Percentiles rank a stretch among this genome's conserved stretches.
Evolutionary conservation across 257 asterid species (phyloP).

Genomic region (Solanum megistacrolobum): DNA sequence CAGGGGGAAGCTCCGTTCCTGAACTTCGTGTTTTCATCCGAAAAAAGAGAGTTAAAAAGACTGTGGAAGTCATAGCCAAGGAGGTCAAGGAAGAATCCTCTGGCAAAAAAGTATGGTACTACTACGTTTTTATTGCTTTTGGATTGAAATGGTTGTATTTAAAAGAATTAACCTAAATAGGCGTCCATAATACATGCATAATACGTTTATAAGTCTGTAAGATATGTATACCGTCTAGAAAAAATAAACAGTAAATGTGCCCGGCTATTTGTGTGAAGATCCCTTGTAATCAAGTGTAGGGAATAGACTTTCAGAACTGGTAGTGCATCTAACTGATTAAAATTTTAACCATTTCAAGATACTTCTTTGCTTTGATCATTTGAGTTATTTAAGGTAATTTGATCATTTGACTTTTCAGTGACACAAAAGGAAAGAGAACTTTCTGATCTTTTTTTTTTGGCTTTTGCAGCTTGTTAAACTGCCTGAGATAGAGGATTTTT

Average conservation of each 20-base stretch:
- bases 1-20: conserved; percentile 18
- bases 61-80: conserved; percentile 18
- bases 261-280: not conserved
- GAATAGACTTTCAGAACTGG: not conserved
- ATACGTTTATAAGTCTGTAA: not conserved
- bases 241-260: not conserved
- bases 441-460: not conserved
- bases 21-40: conserved; percentile 45
- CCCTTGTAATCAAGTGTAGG: not conserved
- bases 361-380: not conserved
- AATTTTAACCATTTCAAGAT: not conserved
- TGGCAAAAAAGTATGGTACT: conserved; percentile 26
- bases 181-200: not conserved
- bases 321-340: not conserved
- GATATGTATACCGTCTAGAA: not conserved
- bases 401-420: not conserved
- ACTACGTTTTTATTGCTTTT: not conserved
- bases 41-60: conserved; percentile 41
- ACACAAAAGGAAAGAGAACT: not conserved
- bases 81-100: conserved; percentile 25
- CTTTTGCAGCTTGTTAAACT: conserved; percentile 39
- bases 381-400: not conserved
- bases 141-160: not conserved
- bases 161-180: not conserved
- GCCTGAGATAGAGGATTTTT: conserved; percentile 88